Conservation (phyloP, 139 green algal genomes). For the Chlamydomonas applanata region DNA sequence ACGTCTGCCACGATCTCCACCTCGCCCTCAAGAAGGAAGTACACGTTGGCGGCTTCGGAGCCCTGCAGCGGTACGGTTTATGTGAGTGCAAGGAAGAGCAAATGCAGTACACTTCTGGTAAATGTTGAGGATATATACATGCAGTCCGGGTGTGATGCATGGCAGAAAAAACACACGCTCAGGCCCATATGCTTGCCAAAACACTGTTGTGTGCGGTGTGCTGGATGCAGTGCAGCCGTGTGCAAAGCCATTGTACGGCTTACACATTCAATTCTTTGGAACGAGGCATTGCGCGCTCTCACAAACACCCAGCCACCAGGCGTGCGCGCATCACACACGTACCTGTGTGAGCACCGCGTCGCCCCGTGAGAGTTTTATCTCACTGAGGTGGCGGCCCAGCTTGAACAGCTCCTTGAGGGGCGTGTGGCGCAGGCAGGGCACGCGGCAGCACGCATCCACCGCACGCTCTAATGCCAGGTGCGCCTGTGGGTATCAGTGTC, state of each 20-base stretch:
- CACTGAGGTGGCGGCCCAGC: slow-evolving; percentile 25
- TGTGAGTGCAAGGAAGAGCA: not conserved
- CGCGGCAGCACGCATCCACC: slow-evolving; percentile 12
- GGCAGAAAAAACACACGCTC: too few species aligned
- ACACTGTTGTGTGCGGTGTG: too few species aligned
- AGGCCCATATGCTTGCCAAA: too few species aligned
- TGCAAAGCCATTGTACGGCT: too few species aligned
- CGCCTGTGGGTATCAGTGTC: slow-evolving; percentile 20
- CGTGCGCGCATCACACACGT: too few species aligned
- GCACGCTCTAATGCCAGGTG: not conserved
- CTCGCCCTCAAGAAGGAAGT: slow-evolving; percentile 34
- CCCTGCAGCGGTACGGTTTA: slow-evolving; percentile 13
- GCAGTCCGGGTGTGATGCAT: too few species aligned
- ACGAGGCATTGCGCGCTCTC: too few species aligned
- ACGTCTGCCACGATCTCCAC: slow-evolving; percentile 41
- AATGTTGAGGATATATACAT: not conserved
- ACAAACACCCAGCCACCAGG: too few species aligned
- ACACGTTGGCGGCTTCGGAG: slow-evolving; percentile 18
- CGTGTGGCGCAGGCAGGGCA: slow-evolving; percentile 46
- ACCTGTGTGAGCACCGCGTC: slow-evolving; percentile 30
- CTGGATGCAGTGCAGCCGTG: too few species aligned
- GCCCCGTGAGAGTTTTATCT: slow-evolving; percentile 14
- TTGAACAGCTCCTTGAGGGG: slow-evolving; percentile 41
- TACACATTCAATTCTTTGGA: too few species aligned
- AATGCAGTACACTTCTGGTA: not conserved